Base-by-base conservation (phyloP, 495 filamentous ascomycete species). In the Lophiotrema nucula region DNA sequence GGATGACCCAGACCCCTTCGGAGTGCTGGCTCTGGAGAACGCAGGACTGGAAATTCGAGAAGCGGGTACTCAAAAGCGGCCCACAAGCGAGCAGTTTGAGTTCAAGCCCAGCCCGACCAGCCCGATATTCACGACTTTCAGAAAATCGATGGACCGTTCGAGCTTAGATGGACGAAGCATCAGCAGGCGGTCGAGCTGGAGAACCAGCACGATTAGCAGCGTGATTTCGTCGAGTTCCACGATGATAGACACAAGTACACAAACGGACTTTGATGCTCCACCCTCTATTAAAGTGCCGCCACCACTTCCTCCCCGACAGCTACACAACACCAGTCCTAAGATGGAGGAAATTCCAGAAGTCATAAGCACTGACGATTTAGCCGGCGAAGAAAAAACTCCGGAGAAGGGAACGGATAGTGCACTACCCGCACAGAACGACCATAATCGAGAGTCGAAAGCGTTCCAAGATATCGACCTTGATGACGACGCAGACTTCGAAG, bases 1-100 rank as follows among this genome's bases (percentile, higher is more conserved):
- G 2, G 86, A 90, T 41, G 87, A 90, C 54, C 90, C 91, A 24
- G 91, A 96, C 69, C 91, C 91, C 13, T 96, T 86, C 67, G 91
- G 91, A 18, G 88, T 96, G 19, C 82, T 88, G 25, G 90, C 91
- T 25, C 73, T 96, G 35, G 87, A 93, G 71, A 84, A 87, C 62
- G 85, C 87, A 63, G 91, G 91, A 8, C 76, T 96, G 43, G 87
- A 90, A 64, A 92, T 96, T 62, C 80, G 87, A 41, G 91, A 95
- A 76, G 90, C 90, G 15, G 89, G 89, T 18, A 86, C 87, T 1
- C 80, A 81, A 39, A 70, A 76, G 19, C 77, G 88, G 33, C 87
- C 90, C 16, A 79, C 77, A 26, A 85, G 80, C 70, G 88, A 86
- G 19, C 80, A 83, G 53, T 95, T 96, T 70, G 87, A 90, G 67